Percentiles rank a stretch among this genome's conserved stretches.
phyloP scores from a whole-genome alignment of 495 filamentous ascomycete species.

The Clavariopsis aquatica region DNA sequence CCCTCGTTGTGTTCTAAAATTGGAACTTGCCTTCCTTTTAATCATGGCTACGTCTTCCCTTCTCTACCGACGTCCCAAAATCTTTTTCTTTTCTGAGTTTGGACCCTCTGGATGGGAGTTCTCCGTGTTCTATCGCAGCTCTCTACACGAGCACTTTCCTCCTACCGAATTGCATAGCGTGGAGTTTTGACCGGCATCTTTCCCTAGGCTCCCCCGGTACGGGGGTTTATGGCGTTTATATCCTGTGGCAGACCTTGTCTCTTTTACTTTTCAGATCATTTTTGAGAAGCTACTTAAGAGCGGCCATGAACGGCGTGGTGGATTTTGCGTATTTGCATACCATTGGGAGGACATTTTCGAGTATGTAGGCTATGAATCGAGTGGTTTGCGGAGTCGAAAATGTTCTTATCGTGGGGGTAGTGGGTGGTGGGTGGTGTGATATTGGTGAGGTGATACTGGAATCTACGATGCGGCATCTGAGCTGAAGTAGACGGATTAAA shows the following conservation, averaged over 20 bases:
- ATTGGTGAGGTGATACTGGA: neutral
- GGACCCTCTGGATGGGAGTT: neutral
- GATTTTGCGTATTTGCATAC: neutral
- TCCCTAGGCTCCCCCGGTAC: neutral
- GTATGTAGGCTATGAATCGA: neutral
- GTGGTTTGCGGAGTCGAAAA: neutral
- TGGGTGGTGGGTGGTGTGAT: neutral
- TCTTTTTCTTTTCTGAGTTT: neutral
- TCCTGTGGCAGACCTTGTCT: neutral
- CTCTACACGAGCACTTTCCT: neutral
- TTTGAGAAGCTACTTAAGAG: neutral
- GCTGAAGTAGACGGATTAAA: no score
- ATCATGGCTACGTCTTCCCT: no score
- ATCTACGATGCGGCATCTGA: no score
- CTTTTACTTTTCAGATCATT: neutral
- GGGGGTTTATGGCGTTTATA: slow-evolving; percentile 4
- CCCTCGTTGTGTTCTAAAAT: no score
- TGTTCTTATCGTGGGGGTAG: neutral
- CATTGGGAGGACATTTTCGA: neutral
- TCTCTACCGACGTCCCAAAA: neutral
- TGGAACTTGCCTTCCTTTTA: no score
- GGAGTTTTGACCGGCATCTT: slow-evolving; percentile 22
- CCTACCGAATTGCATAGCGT: slow-evolving; percentile 14
- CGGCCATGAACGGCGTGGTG: neutral
- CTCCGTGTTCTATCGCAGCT: neutral